These are phyloP conservation scores for Fomitopsis betulina DNA, from an alignment of 1,284 basidiomycete genomes.

Conservation along the genomic window DNA sequence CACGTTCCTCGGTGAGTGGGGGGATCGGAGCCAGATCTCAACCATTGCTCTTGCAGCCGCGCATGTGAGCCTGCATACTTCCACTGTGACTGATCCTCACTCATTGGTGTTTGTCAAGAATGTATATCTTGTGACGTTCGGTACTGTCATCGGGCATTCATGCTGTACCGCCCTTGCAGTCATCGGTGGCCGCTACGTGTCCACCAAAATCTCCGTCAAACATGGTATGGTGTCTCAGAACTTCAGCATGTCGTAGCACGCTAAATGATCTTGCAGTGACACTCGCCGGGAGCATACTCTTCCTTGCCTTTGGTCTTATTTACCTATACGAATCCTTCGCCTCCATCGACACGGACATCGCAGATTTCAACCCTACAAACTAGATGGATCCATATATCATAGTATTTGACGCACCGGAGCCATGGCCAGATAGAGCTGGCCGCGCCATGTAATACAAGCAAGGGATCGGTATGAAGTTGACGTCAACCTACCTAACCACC, in stretches of 20 bases:
- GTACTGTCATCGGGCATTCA: conserved; percentile 87
- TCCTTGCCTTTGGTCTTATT: conserved; percentile 79
- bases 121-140: conserved; percentile 79
- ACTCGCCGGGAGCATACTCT: conserved; percentile 76
- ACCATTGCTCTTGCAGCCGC: conserved; percentile 96
- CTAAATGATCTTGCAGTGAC: conserved; percentile 57
- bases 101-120: conserved; percentile 38
- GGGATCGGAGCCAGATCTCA: conserved; percentile 95
- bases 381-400: conserved; percentile 2
- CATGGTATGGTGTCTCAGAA: conserved; percentile 57
- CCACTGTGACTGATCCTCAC: conserved; percentile 3
- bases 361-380: conserved; percentile 23
- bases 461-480: too few relatives aligned
- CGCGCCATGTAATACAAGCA: too few relatives aligned
- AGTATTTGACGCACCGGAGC: neutral
- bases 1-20: conserved; percentile 98
- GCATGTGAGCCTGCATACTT: conserved; percentile 59
- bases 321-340: conserved; percentile 70
- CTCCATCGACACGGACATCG: conserved; percentile 28
- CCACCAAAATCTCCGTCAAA: conserved; percentile 92
- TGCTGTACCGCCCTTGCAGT: conserved; percentile 90
- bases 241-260: neutral
- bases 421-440: too few relatives aligned
- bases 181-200: conserved; percentile 85
- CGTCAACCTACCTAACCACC: too few relatives aligned